A percentile compares a stretch with the other conserved stretches of the same genome.
Evolutionary conservation across 768 basidiomycete genomes (phyloP).

Genomic region (Russula olivacea): DNA sequence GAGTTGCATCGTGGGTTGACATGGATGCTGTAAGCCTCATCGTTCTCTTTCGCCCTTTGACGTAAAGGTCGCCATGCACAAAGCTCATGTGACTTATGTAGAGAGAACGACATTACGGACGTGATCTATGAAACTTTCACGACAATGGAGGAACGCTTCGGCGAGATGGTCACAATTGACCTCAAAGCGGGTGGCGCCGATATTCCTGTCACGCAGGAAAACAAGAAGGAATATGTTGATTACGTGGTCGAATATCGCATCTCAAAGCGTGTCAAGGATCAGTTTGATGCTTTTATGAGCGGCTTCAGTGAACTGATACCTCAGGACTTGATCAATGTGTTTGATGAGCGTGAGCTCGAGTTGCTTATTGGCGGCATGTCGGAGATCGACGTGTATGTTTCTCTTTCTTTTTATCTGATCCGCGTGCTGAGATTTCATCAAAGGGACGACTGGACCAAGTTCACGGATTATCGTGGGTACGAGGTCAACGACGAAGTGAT

Average conservation of each 20-base stretch:
- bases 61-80: conserved; percentile 7
- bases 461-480: conserved; percentile 91
- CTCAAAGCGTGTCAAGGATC: conserved; percentile 93
- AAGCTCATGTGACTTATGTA: conserved; percentile 33
- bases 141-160: conserved; percentile 94
- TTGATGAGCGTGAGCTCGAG: conserved; percentile 97
- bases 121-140: conserved; percentile 97
- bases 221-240: conserved; percentile 99
- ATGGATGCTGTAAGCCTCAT: conserved; percentile 87
- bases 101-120: conserved; percentile 97
- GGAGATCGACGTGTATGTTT: conserved; percentile 91
- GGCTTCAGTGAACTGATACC: conserved; percentile 99
- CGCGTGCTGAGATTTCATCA: background rate
- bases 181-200: conserved; percentile 85
- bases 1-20: conserved; percentile 92
- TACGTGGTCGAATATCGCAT: conserved; percentile 94
- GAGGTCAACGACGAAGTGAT: conserved; percentile 93
- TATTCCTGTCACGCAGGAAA: conserved; percentile 89
- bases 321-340: conserved; percentile 95
- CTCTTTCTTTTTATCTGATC: background rate
- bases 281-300: conserved; percentile 98
- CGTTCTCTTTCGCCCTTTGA: conserved; percentile 1
- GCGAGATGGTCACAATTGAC: conserved; percentile 96
- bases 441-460: conserved; percentile 97
- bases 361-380: conserved; percentile 98